Conservation (phyloP, 2,329 filamentous ascomycete genomes). For the Cercospora citrullina region DNA sequence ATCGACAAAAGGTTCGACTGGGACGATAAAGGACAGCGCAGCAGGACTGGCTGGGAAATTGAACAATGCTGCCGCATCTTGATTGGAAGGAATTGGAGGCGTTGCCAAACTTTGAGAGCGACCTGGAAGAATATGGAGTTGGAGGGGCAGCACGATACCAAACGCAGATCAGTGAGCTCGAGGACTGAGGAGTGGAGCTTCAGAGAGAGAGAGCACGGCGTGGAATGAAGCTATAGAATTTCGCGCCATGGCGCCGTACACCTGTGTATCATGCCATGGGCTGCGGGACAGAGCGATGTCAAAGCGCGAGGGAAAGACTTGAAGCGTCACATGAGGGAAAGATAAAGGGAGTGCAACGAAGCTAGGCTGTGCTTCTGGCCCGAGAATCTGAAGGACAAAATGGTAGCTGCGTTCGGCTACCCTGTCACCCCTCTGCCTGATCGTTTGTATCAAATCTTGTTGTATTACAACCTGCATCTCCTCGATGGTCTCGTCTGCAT, state of each 20-base stretch:
- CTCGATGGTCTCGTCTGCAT: not conserved
- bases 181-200: not conserved
- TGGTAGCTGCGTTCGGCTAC: not conserved
- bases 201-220: not conserved
- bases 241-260: not conserved
- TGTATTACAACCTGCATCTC: not conserved
- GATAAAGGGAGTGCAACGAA: not conserved
- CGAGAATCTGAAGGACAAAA: not conserved
- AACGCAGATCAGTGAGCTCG: not conserved
- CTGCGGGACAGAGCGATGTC: not conserved
- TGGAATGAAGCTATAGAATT: not conserved
- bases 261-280: not conserved
- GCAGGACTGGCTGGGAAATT: conserved; percentile 1
- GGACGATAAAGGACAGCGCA: conserved; percentile 14
- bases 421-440: not conserved
- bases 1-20: not conserved
- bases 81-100: not conserved
- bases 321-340: not conserved
- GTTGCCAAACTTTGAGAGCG: not conserved
- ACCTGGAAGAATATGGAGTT: conserved; percentile 3
- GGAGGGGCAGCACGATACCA: not conserved
- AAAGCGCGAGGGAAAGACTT: not conserved
- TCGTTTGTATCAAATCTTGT: not conserved
- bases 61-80: not conserved
- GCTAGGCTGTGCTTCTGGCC: not conserved